Base-by-base conservation (phyloP, 768 basidiomycete species). In the Pleurotus pulmonarius region DNA sequence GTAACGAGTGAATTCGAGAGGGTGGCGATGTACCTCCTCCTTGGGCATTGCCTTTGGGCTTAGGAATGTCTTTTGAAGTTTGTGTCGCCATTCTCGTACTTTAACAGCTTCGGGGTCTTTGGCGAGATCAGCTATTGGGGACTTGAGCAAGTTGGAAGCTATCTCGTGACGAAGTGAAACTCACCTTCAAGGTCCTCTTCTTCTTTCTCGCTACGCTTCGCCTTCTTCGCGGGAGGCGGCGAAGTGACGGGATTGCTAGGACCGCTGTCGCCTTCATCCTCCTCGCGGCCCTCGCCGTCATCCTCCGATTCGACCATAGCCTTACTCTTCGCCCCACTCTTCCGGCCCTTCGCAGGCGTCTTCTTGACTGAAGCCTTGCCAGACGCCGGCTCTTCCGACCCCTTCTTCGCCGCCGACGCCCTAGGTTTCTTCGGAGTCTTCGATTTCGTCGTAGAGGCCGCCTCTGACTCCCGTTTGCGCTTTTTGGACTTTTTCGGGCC, bases 81-180 rank as follows among this genome's bases (percentile, higher is more conserved):
- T 89, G 69, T 96, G 93, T 61, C 95, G 79, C 94, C 94, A 96
- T 57, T 91, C 89, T 65, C 90, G 86, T 63, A 95, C 92, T 69
- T 87, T 74, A 24, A 70, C 49, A 26, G 82, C 82, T 52, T 78
- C 77, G 1, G 92, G 92, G 67, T 94, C 83, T 38, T 80, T 73
- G 37, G 87, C 86, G 58, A 85, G 76, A 65, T 81, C 77, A 6
- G 65, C 73, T 75, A 37, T 8, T 11, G 37, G 56, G 43, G 38
- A 56, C 58, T 43, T 49, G 44, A 54, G 48, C 58, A 59, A 46
- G 20, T 24, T 29, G 51, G 20, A 34, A 24, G 25, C 18, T 46
- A 22, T 25, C 25, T 46, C 44, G 41, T 38, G 46, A 54, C 55
- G 53, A 52, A 52, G 18, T 41, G 38, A 52, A 59, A 63, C 83